A percentile compares a stretch with the other conserved stretches of the same genome.
phyloP scores from a whole-genome alignment of 495 filamentous ascomycete genomes.

The Paragyromitra xinjiangensis region DNA sequence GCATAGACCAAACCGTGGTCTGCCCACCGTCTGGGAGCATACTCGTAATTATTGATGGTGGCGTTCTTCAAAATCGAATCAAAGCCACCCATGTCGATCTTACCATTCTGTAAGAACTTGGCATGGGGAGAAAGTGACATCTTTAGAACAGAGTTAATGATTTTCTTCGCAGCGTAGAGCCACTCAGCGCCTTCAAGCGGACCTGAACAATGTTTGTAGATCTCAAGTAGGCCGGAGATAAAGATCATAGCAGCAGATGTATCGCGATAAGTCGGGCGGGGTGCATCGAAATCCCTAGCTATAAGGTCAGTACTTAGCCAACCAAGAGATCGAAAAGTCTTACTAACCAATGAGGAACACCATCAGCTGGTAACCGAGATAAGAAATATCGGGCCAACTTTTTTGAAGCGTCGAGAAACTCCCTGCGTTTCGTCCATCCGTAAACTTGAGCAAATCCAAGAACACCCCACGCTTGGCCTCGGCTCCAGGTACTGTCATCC shows the following conservation, averaged over 20 bases:
- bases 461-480: conserved; percentile 63
- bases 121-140: conserved; percentile 51
- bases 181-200: conserved; percentile 57
- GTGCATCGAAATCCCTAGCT: conserved; percentile 60
- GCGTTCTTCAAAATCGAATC: conserved; percentile 58
- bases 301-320: conserved; percentile 5
- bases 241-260: conserved; percentile 60
- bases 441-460: conserved; percentile 62
- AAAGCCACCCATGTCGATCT: conserved; percentile 26
- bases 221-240: conserved; percentile 58
- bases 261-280: conserved; percentile 57
- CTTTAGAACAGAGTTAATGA: conserved; percentile 58
- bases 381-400: conserved; percentile 60
- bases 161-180: conserved; percentile 53
- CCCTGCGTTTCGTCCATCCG: conserved; percentile 59
- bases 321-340: background rate
- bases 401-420: conserved; percentile 58
- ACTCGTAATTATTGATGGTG: conserved; percentile 60
- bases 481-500: conserved; percentile 60
- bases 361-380: conserved; percentile 46
- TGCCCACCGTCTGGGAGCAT: conserved; percentile 49
- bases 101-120: conserved; percentile 28
- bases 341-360: conserved; percentile 56
- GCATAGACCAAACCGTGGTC: conserved; percentile 62
- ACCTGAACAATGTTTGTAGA: conserved; percentile 47